Evolutionary conservation across 129 eudicot genomes (phyloP).

Genomic region (Flaveria bidentis): DNA sequence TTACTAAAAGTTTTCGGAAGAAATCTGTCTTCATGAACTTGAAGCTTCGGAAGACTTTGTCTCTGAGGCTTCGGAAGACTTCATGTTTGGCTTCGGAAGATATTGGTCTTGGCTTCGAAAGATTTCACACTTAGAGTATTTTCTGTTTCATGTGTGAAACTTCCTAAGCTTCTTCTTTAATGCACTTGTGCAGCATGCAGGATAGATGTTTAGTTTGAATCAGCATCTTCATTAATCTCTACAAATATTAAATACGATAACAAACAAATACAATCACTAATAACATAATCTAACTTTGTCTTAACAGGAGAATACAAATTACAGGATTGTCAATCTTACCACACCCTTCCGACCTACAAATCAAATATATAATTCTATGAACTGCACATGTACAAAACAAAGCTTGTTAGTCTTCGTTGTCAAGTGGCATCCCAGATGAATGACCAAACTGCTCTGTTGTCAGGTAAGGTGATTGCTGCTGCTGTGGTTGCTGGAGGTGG

Average conservation of each 20-base stretch:
- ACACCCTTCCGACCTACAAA: constrained; percentile 29
- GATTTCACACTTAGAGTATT: no score
- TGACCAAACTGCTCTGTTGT: constrained; percentile 46
- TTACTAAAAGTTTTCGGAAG: no score
- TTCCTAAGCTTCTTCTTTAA: no score
- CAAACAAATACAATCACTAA: constrained; percentile 33
- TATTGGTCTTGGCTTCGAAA: no score
- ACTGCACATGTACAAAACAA: constrained; percentile 39
- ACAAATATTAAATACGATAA: neutral
- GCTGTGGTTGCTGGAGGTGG: constrained; percentile 34
- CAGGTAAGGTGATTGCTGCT: constrained; percentile 28
- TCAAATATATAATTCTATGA: constrained; percentile 35
- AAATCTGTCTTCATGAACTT: no score
- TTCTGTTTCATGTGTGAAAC: no score
- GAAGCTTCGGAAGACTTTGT: no score
- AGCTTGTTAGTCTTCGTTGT: constrained; percentile 40
- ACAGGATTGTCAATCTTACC: constrained; percentile 18
- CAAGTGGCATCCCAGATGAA: constrained; percentile 37
- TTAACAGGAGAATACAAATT: neutral
- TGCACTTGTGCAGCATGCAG: no score
- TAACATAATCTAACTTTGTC: constrained; percentile 25
- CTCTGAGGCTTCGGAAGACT: no score
- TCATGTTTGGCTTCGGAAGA: no score
- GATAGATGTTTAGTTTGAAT: no score
- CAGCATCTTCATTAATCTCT: no score